Evolutionary conservation across 371 early-diverging fungal genomes (phyloP), one percentile per base, ranked within the genome.

Genomic region (Mortierella sp.): DNA sequence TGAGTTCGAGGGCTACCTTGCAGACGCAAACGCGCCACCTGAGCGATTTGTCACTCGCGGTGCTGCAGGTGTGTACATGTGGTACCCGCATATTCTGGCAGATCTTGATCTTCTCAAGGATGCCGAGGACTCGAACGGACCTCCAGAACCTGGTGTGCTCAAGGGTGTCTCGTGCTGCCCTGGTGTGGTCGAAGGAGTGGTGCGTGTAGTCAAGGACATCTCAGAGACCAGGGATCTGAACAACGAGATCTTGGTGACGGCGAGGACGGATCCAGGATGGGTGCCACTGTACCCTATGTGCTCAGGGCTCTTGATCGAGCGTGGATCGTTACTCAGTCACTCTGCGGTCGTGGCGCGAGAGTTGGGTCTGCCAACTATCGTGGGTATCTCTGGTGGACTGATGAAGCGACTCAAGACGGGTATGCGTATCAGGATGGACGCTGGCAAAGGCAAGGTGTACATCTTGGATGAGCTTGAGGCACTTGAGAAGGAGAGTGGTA

Each of bases 211-310:
- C 45, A 74, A 74, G 65, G 76, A 74, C n/a, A 74, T 74, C 24
- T 34, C 68, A 3, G 76, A 74, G 43, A 64, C 76, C 0, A 63
- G 64, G 22, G 76, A 74, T 13, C 55, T 74, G 21, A 56, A 66
- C 25, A 66, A 66, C 19, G 79, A 79, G 57, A 79, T 79, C 48
- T 47, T 79, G 60, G 74, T 79, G 31, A 70, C 76, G 0, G 76
- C 79, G 6, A 61, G 71, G 14, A 79, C 79, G 3, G 79, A 79
- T n/a, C 79, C 79, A 4, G 79, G 79, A 39, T 79, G 79, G 79
- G 76, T 74, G 19, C 79, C 79, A 3, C 61, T 79, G 13, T 79
- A 74, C 58, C 74, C 71, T 0, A 74, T 74, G 68, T 74, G 76
- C 49, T 70, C 71, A 2, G 79, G 71, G n/a, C 58, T 79, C 24